Conservation (phyloP, 306 rosid species). For the Gastrolobium villosum region DNA sequence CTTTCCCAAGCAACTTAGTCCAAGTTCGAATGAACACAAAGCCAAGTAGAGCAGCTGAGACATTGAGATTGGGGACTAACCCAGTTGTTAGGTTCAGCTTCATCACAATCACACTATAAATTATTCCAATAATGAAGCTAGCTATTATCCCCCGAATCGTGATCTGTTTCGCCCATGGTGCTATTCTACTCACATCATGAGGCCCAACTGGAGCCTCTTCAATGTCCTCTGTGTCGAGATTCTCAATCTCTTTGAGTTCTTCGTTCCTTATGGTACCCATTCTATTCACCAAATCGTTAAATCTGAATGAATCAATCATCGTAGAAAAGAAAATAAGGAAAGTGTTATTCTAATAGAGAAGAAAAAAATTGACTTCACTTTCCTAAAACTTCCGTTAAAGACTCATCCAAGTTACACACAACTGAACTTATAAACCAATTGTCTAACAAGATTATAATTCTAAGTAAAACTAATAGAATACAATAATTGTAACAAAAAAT, state of each 20-base stretch:
- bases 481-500: not conserved
- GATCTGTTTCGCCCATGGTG: constrained; percentile 82
- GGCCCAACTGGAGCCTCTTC: constrained; percentile 60
- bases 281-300: constrained; percentile 37
- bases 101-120: constrained; percentile 90
- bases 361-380: not conserved
- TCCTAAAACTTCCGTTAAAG: not conserved
- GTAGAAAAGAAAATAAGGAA: not conserved
- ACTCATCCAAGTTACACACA: not conserved
- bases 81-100: constrained; percentile 98
- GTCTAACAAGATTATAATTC: not conserved
- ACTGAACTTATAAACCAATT: not conserved
- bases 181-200: constrained; percentile 62
- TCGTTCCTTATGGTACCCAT: constrained; percentile 55
- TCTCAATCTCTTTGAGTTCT: constrained; percentile 64
- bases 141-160: constrained; percentile 85
- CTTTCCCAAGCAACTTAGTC: constrained; percentile 82
- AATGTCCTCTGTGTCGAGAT: constrained; percentile 43
- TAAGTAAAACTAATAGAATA: not conserved
- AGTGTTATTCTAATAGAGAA: not conserved
- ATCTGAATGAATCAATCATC: constrained; percentile 38
- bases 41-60: constrained; percentile 97
- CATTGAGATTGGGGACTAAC: constrained; percentile 92
- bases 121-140: constrained; percentile 72
- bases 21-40: constrained; percentile 83